phyloP scores from a whole-genome alignment of 805 yeast genomes.

The Nakazawaea wyomingensis region DNA sequence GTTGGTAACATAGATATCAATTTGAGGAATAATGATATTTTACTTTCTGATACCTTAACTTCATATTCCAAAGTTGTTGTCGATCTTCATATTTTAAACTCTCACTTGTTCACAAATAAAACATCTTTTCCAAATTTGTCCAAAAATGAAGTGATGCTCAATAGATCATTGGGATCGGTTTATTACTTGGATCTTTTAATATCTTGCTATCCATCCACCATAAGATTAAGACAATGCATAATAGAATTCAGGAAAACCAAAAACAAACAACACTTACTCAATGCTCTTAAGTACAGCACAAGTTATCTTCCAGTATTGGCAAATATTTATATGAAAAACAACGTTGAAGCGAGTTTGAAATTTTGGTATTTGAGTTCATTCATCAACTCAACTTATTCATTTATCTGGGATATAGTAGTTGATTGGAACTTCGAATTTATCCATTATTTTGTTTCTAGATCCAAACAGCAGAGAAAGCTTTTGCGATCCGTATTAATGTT shows the following conservation, averaged over 20 bases:
- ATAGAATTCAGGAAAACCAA: conserved; percentile 53
- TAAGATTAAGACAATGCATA: conserved; percentile 79
- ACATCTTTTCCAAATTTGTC: conserved; percentile 27
- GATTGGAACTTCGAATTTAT: conserved; percentile 81
- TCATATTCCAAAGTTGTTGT: conserved; percentile 74
- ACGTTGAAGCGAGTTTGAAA: conserved; percentile 18
- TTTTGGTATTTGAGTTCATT: conserved; percentile 43
- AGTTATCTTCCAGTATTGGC: conserved; percentile 50
- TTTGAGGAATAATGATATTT: conserved; percentile 70
- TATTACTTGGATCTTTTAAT: conserved; percentile 27
- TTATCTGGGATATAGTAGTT: conserved; percentile 82
- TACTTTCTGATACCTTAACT: conserved; percentile 78
- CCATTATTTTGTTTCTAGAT: conserved; percentile 22
- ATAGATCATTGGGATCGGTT: conserved; percentile 24
- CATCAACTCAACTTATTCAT: conserved; percentile 71
- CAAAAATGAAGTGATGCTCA: conserved; percentile 19
- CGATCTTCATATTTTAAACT: conserved; percentile 57
- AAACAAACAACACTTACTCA: conserved; percentile 55
- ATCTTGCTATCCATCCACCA: conserved; percentile 53
- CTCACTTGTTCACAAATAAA: conserved; percentile 37
- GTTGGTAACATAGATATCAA: conserved; percentile 56
- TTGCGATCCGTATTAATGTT: conserved; percentile 28
- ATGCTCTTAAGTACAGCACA: conserved; percentile 70
- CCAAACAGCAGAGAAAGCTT: conserved; percentile 15
- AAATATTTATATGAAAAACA: conserved; percentile 22